A percentile compares a stretch with the other conserved stretches of the same genome.
Conservation (phyloP, 2,329 filamentous ascomycete species). For the Alternaria infectoria region DNA sequence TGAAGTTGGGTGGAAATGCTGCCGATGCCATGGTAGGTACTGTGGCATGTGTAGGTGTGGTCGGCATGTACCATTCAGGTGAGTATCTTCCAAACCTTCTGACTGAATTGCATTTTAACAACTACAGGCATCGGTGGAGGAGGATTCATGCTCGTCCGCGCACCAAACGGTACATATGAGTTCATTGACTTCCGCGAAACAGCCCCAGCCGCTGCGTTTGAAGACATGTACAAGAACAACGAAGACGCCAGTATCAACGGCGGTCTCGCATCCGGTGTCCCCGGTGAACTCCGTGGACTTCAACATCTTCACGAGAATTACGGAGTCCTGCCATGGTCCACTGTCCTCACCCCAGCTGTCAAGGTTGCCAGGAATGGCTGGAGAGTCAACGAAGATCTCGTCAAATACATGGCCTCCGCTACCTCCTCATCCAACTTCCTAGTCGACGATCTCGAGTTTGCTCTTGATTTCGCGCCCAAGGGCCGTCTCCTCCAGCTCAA, state of each 20-base stretch:
- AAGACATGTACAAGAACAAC: conserved; percentile 85
- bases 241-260: conserved; percentile 70
- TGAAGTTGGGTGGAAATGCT: conserved; percentile 58
- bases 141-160: conserved; percentile 84
- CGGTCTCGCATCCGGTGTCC: conserved; percentile 72
- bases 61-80: conserved; percentile 57
- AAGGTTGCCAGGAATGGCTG: conserved; percentile 67
- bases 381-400: conserved; percentile 72
- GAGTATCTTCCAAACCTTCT: conserved; percentile 1
- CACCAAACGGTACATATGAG: conserved; percentile 76
- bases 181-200: conserved; percentile 89
- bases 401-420: conserved; percentile 71
- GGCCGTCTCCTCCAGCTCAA: conserved; percentile 74
- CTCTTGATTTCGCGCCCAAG: conserved; percentile 85
- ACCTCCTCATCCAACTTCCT: conserved; percentile 68
- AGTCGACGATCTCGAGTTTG: conserved; percentile 77
- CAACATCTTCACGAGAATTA: conserved; percentile 78
- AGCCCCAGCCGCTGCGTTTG: conserved; percentile 78
- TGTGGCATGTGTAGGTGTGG: conserved; percentile 55
- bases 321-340: conserved; percentile 62
- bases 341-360: conserved; percentile 76
- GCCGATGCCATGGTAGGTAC: conserved; percentile 58
- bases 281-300: conserved; percentile 78
- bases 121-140: conserved; percentile 82
- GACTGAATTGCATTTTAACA: conserved; percentile 1